These are phyloP conservation scores for Lathyrus sativus DNA, from an alignment of 306 rosid species.

Conservation along the genomic window DNA sequence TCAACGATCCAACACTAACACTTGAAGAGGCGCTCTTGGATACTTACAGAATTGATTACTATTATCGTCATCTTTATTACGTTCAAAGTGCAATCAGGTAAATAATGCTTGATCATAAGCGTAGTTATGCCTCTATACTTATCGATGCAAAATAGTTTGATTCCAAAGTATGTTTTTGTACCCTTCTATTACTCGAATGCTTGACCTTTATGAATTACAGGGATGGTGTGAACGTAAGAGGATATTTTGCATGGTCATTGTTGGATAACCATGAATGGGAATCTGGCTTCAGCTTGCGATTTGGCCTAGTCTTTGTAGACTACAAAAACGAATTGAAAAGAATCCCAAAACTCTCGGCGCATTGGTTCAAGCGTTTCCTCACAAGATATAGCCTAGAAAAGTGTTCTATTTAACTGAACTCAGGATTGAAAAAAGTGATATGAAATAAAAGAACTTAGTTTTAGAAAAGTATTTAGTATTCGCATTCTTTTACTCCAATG, in stretches of 20 bases:
- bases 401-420: background rate
- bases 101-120: slow-evolving; percentile 9
- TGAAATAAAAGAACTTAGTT: background rate
- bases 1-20: slow-evolving; percentile 45
- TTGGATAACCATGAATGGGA: slow-evolving; percentile 58
- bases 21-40: slow-evolving; percentile 54
- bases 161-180: background rate
- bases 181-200: background rate
- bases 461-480: slow-evolving; percentile 3
- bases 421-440: background rate
- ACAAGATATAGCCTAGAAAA: background rate
- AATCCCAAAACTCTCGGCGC: slow-evolving; percentile 52
- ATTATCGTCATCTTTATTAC: slow-evolving; percentile 55
- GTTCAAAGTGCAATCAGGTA: slow-evolving; percentile 53
- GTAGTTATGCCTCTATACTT: background rate
- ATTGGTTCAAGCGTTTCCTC: slow-evolving; percentile 59
- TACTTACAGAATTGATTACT: slow-evolving; percentile 57
- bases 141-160: background rate
- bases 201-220: slow-evolving; percentile 9
- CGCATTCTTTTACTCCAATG: background rate
- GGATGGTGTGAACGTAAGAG: slow-evolving; percentile 51
- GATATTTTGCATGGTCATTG: slow-evolving; percentile 62
- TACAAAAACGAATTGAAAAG: slow-evolving; percentile 48
- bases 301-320: slow-evolving; percentile 53
- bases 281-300: slow-evolving; percentile 50